Conservation (phyloP, 352 stramenopile species). For the Albugo laibachii region DNA sequence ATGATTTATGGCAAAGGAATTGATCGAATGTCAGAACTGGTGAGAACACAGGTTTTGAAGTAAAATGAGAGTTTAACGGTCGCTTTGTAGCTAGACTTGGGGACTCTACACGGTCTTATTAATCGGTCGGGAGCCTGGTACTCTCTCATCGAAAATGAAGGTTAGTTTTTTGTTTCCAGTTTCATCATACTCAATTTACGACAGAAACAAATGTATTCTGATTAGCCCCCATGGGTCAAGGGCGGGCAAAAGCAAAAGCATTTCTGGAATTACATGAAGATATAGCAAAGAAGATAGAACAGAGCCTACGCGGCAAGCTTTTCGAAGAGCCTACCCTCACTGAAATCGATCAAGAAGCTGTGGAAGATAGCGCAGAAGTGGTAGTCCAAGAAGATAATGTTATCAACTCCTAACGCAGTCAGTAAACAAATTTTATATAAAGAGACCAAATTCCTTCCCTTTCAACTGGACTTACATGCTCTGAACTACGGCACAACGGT, state of each 20-base stretch:
- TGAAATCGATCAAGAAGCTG: background rate
- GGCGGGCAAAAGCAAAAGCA: slow-evolving; percentile 63
- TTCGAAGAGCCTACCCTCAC: slow-evolving; percentile 13
- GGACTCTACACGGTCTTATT: slow-evolving; percentile 44
- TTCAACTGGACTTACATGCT: too few relatives aligned
- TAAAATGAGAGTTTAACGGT: background rate
- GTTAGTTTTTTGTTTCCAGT: slow-evolving; percentile 10
- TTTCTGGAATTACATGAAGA: slow-evolving; percentile 60
- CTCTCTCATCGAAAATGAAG: slow-evolving; percentile 31
- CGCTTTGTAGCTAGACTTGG: slow-evolving; percentile 32
- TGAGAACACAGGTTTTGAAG: slow-evolving; percentile 5
- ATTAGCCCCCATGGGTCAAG: slow-evolving; percentile 65
- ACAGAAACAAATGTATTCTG: background rate
- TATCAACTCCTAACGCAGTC: background rate
- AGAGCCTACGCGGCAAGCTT: slow-evolving; percentile 37
- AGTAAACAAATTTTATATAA: too few relatives aligned
- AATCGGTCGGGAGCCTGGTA: slow-evolving; percentile 75
- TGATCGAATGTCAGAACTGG: slow-evolving; percentile 72
- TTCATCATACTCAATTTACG: too few relatives aligned
- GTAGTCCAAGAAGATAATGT: background rate
- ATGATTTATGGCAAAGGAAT: slow-evolving; percentile 96
- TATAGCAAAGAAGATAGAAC: slow-evolving; percentile 46
- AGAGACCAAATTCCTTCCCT: too few relatives aligned
- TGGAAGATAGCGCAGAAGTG: background rate
- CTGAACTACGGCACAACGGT: too few relatives aligned